A percentile compares a stretch with the other conserved stretches of the same genome.
phyloP scores from a whole-genome alignment of 148 eudicot genomes.

The Fagopyrum esculentum region DNA sequence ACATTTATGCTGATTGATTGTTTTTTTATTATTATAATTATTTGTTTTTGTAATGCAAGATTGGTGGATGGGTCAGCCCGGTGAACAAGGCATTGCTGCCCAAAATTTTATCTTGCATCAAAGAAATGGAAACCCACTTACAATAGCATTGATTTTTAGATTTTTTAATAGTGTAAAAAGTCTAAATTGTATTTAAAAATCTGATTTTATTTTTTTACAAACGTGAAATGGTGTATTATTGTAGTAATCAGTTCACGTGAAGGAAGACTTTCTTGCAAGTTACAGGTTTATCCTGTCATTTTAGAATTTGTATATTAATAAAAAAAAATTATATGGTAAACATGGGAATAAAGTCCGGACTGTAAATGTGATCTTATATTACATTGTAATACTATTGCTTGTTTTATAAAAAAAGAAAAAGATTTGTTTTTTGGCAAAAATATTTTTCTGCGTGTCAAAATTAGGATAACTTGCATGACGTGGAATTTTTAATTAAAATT shows the following conservation, averaged over 20 bases:
- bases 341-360: too few species aligned
- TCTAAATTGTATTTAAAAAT: not conserved
- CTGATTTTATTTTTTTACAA: not conserved
- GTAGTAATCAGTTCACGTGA: not conserved
- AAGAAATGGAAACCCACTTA: not conserved
- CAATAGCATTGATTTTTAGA: not conserved
- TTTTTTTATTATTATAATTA: not conserved
- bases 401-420: too few species aligned
- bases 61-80: conserved; percentile 5
- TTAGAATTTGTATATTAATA: too few species aligned
- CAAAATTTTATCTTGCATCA: not conserved
- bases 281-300: too few species aligned
- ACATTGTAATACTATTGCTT: too few species aligned
- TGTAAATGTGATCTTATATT: too few species aligned
- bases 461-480: too few species aligned
- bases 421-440: too few species aligned
- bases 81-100: not conserved
- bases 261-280: not conserved
- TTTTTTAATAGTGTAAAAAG: not conserved
- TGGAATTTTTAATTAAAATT: too few species aligned
- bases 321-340: too few species aligned
- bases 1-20: conserved; percentile 7
- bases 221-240: not conserved
- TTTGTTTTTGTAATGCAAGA: not conserved
- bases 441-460: too few species aligned